A percentile compares a stretch with the other conserved stretches of the same genome.
phyloP scores from a whole-genome alignment of 78 protist species.

The Dictyostelium purpureum region DNA sequence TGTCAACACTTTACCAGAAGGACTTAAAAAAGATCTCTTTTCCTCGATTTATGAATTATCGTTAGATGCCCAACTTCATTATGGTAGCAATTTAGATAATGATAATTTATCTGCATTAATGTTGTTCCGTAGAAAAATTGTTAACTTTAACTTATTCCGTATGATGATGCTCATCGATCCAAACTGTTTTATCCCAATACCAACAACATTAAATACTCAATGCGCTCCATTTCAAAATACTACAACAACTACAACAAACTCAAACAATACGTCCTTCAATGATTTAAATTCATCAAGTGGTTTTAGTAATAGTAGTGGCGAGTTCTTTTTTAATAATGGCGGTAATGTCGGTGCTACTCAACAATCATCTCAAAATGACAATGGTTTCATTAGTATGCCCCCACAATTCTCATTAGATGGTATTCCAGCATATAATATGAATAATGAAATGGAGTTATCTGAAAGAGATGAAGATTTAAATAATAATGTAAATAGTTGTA shows the following conservation, averaged over 20 bases:
- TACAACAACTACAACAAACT: no score
- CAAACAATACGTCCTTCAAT: no score
- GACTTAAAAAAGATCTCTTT: neutral
- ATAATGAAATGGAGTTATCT: slow-evolving; percentile 1
- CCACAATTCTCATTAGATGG: slow-evolving; percentile 8
- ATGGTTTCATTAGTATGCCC: neutral
- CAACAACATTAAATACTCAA: no score
- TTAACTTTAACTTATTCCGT: slow-evolving; percentile 26
- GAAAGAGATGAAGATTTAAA: slow-evolving; percentile 1
- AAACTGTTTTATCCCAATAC: slow-evolving; percentile 7
- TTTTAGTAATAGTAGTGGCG: neutral
- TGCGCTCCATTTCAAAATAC: neutral
- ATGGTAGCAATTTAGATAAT: neutral
- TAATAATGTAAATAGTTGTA: neutral
- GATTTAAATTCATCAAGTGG: neutral
- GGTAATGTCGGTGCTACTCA: neutral
- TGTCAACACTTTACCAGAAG: neutral
- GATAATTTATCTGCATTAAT: neutral
- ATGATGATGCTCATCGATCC: slow-evolving; percentile 58
- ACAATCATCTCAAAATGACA: no score
- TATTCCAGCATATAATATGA: neutral
- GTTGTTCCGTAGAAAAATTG: slow-evolving; percentile 5
- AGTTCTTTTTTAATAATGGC: neutral
- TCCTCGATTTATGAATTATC: slow-evolving; percentile 22
- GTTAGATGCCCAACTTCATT: neutral